These are phyloP conservation scores for Talaromyces piceae DNA, from an alignment of 2,329 filamentous ascomycete genomes.

Conservation along the genomic window DNA sequence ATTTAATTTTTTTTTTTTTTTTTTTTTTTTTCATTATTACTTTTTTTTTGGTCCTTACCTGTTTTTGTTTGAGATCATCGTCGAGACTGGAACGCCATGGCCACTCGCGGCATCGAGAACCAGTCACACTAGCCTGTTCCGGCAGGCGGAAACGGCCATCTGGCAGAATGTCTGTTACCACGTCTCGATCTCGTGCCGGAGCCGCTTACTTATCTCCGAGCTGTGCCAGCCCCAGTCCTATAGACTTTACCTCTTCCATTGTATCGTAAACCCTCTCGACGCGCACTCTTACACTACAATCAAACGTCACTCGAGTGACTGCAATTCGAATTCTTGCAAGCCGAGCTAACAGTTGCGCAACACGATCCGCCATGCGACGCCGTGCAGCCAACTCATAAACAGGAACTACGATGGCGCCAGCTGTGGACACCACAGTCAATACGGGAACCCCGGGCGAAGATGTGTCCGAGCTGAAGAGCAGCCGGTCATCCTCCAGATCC, in stretches of 20 bases:
- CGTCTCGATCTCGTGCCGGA: neutral
- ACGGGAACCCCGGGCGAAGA: neutral
- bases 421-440: neutral
- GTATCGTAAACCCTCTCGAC: neutral
- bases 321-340: neutral
- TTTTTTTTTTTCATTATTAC: no score
- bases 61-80: no score
- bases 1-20: no score
- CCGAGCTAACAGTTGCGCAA: neutral
- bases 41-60: no score
- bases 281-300: neutral
- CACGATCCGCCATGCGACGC: conserved; percentile 7
- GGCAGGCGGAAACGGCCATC: neutral
- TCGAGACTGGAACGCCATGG: no score
- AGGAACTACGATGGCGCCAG: conserved; percentile 8
- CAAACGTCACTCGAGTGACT: neutral
- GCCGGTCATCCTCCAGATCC: neutral
- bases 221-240: neutral
- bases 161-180: neutral
- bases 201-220: neutral
- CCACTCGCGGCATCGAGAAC: neutral
- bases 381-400: neutral
- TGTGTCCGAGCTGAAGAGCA: neutral
- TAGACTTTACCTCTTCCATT: no score
- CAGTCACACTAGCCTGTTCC: conserved; percentile 1